A percentile compares a stretch with the other conserved stretches of the same genome.
phyloP scores from a whole-genome alignment of 768 basidiomycete species.

The Favolaschia claudopus region DNA sequence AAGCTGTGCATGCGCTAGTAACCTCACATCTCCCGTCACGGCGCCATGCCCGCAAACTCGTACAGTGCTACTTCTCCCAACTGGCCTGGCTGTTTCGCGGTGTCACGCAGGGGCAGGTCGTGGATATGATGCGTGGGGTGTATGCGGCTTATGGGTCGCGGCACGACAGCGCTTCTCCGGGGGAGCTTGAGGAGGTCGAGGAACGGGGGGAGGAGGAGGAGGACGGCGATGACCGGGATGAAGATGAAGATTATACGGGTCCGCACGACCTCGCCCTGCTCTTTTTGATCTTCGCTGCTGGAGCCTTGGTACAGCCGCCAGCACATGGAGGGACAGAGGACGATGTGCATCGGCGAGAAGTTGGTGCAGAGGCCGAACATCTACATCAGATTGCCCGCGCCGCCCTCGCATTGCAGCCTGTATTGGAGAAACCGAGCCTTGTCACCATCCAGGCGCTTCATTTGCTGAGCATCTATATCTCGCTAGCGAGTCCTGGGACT shows the following conservation, averaged over 20 bases:
- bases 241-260: conserved; percentile 47
- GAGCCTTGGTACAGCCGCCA: conserved; percentile 52
- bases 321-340: conserved; percentile 12
- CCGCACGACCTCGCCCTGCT: conserved; percentile 58
- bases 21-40: conserved; percentile 61
- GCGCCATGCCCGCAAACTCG: conserved; percentile 54
- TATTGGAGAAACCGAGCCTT: conserved; percentile 74
- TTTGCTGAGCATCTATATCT: conserved; percentile 73
- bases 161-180: conserved; percentile 24
- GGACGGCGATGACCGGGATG: conserved; percentile 43
- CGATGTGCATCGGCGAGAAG: background rate
- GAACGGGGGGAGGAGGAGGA: conserved; percentile 11
- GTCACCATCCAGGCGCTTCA: conserved; percentile 76
- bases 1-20: conserved; percentile 57
- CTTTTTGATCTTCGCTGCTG: conserved; percentile 61
- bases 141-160: conserved; percentile 36
- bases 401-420: conserved; percentile 70
- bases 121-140: conserved; percentile 49
- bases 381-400: conserved; percentile 71
- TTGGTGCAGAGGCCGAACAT: conserved; percentile 60
- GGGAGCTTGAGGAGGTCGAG: conserved; percentile 31
- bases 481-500: conserved; percentile 64
- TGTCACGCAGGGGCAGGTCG: conserved; percentile 53
- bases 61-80: conserved; percentile 54
- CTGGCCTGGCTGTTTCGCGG: conserved; percentile 61